Conservation (phyloP, 176 grass and related monocot genomes). For the Oryza meridionalis region DNA sequence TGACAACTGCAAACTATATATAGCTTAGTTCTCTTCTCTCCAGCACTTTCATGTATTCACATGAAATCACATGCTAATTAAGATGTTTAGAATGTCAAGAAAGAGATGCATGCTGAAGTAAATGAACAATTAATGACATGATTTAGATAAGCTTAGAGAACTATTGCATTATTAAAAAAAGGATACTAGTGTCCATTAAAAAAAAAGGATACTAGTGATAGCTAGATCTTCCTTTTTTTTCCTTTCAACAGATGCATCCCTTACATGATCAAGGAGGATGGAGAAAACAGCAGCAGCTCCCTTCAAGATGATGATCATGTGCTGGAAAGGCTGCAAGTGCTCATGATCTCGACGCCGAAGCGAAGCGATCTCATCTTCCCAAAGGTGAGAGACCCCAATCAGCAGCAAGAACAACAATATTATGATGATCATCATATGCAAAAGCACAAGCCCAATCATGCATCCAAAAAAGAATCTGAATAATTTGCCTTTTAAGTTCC, state of each 20-base stretch:
- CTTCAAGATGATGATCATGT: slow-evolving; percentile 34
- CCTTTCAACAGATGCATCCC: slow-evolving; percentile 50
- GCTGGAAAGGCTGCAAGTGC: slow-evolving; percentile 62
- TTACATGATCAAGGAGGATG: slow-evolving; percentile 44
- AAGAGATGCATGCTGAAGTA: not conserved
- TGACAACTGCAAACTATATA: not conserved
- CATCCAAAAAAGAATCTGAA: slow-evolving; percentile 20
- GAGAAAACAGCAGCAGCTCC: slow-evolving; percentile 5
- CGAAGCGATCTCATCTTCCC: slow-evolving; percentile 79
- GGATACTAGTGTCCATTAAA: not conserved
- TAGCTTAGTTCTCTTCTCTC: not conserved
- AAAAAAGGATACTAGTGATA: not conserved
- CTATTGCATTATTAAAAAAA: not conserved
- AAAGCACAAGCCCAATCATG: slow-evolving; percentile 6
- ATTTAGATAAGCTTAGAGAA: not conserved
- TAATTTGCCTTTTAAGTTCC: slow-evolving; percentile 8
- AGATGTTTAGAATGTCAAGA: not conserved
- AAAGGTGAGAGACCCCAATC: slow-evolving; percentile 49
- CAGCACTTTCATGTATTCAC: not conserved
- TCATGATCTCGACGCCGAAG: slow-evolving; percentile 76
- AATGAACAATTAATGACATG: not conserved
- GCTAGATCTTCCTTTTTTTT: not conserved
- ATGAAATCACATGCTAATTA: slow-evolving; percentile 33
- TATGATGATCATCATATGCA: not conserved
- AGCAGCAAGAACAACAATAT: not conserved